Base-by-base conservation (phyloP, 2,329 filamentous ascomycete species). In the Talaromyces sp. region DNA sequence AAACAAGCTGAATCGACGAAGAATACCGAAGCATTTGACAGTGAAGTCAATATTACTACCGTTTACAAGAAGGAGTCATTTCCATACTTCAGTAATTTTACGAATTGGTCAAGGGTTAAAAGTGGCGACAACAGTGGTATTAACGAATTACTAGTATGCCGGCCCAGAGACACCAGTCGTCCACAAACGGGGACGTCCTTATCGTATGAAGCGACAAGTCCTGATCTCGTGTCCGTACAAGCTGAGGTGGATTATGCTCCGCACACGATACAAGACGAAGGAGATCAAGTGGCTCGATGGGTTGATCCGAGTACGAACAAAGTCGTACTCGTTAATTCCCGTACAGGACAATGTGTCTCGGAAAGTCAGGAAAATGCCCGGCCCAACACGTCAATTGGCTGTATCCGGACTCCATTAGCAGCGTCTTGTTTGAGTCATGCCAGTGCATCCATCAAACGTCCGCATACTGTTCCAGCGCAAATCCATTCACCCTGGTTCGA, bases 291-390 rank as follows among this genome's bases (percentile, higher is more conserved):
- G 43, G 69, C 76, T 25, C 63, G 70, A 10, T 92, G 90, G 90
- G 80, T 79, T 1, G 86, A 92, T 69, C 88, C 89, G 0, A 70
- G 77, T 9, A 90, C 86, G 0, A 64, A 82, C 50, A 62, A 71
- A 52, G 70, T 67, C 10, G 70, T 77, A 31, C 65, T 72, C 49
- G 70, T 78, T 37, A 77, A 76, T 63, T 70, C 72, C 35, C 72
- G 73, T 17, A 79, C 74, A 9, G 76, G 78, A 6, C 74, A 77
- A 56, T 77, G 66, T 41, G 50, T 74, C 61, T 33, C 70, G 9
- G 63, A 61, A 19, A 65, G 59, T 61, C 57, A 73, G 7, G 68
- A 70, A 17, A 67, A 67, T 15, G 45, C 47, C 10, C 57, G 57
- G 17, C 50, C 61, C 69, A 58, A 66, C 66, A 13, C 63, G 41